phyloP scores from a whole-genome alignment of 1,139 yeast genomes.

The Yamadazyma spencermartinsiae region DNA sequence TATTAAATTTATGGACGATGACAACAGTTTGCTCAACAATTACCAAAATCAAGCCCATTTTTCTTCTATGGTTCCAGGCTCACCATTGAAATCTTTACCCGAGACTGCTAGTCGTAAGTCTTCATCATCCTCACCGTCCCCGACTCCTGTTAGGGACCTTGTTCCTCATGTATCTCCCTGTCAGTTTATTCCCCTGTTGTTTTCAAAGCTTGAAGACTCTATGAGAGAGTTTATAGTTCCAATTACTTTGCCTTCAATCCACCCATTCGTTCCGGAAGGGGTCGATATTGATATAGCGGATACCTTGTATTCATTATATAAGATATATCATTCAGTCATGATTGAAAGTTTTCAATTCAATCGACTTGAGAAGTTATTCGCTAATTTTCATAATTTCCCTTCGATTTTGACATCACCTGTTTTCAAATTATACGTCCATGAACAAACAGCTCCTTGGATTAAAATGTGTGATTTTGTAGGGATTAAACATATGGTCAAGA shows the following conservation, averaged over 20 bases:
- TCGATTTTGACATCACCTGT: constrained; percentile 67
- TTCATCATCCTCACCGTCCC: neutral
- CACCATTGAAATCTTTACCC: neutral
- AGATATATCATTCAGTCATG: constrained; percentile 59
- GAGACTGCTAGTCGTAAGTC: neutral
- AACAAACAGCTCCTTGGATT: constrained; percentile 61
- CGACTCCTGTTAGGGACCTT: neutral
- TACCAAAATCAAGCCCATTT: neutral
- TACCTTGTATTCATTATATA: constrained; percentile 60
- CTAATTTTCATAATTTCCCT: constrained; percentile 54
- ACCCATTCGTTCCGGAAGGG: constrained; percentile 47
- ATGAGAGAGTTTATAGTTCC: constrained; percentile 26
- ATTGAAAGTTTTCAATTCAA: constrained; percentile 68
- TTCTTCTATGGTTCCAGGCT: neutral
- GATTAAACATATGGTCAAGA: constrained; percentile 60
- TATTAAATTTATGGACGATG: constrained; percentile 50
- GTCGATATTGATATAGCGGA: constrained; percentile 61
- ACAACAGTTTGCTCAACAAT: constrained; percentile 4
- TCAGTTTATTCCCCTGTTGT: constrained; percentile 39
- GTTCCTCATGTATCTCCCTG: constrained; percentile 7
- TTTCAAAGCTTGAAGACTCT: constrained; percentile 28
- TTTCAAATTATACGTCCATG: constrained; percentile 55
- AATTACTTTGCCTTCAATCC: constrained; percentile 53
- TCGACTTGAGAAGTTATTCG: constrained; percentile 62
- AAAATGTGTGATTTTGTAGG: constrained; percentile 62